Evolutionary conservation across 2,329 filamentous ascomycete species (phyloP).

Genomic region (Botryosphaeria dothidea): DNA sequence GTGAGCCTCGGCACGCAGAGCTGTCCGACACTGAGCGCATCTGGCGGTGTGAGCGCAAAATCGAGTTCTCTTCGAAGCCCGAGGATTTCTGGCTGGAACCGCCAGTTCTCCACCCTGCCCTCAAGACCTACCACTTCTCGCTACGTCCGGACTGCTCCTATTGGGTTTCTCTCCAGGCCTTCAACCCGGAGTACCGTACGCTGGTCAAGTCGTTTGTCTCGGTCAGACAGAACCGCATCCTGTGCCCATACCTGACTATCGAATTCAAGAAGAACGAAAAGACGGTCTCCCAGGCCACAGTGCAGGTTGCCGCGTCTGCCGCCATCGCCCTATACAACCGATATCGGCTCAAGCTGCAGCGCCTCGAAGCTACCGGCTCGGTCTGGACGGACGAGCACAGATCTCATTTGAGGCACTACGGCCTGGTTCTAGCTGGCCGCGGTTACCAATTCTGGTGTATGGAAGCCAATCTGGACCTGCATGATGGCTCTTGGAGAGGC

Average conservation of each 20-base stretch:
- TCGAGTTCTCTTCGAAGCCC: not conserved
- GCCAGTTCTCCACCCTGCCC: not conserved
- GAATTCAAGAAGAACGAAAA: constrained; percentile 5
- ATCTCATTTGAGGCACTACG: not conserved
- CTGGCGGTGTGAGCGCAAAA: not conserved
- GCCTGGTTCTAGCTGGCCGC: not conserved
- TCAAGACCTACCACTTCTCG: not conserved
- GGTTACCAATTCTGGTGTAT: not conserved
- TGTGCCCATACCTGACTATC: not conserved
- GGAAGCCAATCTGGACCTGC: not conserved
- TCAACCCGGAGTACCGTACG: not conserved
- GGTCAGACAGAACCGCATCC: not conserved
- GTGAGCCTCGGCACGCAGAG: not conserved
- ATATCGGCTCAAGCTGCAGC: not conserved
- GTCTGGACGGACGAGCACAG: not conserved
- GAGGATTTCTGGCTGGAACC: not conserved
- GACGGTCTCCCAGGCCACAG: not conserved
- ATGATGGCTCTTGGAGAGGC: too few relatives aligned
- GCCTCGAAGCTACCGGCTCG: not conserved
- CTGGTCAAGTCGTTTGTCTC: not conserved
- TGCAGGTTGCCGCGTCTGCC: not conserved
- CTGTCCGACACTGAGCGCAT: not conserved
- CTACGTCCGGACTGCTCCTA: not conserved
- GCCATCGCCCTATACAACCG: constrained; percentile 3
- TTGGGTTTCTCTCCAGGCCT: not conserved